Evolutionary conservation across 345 rosid genomes (phyloP).

Genomic region (Gossypium anomalum): DNA sequence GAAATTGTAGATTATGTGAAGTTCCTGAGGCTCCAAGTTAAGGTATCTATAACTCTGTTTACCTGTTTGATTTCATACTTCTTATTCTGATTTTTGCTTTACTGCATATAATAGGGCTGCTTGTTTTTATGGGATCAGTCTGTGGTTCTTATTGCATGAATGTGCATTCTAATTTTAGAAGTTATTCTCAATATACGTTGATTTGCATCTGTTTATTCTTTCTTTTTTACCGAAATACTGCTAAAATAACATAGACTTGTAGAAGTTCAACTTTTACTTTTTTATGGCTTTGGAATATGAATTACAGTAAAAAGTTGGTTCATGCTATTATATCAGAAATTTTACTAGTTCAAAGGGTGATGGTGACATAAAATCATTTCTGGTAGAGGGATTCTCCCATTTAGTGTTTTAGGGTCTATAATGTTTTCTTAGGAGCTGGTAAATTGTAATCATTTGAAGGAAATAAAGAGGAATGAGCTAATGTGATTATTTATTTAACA

Average conservation of each 20-base stretch:
- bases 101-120: neutral
- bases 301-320: neutral
- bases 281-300: neutral
- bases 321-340: neutral
- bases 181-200: neutral
- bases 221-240: neutral
- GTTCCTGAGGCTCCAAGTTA: conserved; percentile 97
- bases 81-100: neutral
- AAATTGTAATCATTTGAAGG: neutral
- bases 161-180: neutral
- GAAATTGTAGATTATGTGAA: conserved; percentile 98
- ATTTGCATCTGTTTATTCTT: neutral
- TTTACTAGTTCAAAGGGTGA: conserved; percentile 11
- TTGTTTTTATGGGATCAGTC: neutral
- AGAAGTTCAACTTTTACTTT: neutral
- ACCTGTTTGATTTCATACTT: neutral
- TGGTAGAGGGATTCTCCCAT: neutral
- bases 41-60: conserved; percentile 43
- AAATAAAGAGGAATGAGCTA: neutral
- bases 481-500: conserved; percentile 34
- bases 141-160: neutral
- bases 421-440: neutral
- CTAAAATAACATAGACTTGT: neutral
- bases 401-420: neutral
- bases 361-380: neutral